phyloP scores from a whole-genome alignment of 805 yeast species.

The Yamadazyma scolyti region DNA sequence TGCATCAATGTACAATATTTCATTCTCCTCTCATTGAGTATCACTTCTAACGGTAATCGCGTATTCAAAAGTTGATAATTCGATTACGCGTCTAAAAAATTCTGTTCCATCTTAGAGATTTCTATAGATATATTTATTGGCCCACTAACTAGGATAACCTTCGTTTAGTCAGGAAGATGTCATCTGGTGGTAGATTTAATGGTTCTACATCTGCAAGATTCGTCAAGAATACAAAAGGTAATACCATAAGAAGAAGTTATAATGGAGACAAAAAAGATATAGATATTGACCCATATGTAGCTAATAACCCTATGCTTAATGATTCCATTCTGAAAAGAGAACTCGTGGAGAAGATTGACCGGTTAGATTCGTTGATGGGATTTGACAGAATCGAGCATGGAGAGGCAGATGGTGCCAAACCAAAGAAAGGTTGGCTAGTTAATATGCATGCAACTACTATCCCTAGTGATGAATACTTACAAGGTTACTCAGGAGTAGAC shows the following conservation, averaged over 20 bases:
- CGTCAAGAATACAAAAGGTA: conserved; percentile 37
- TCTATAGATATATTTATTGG: too few species aligned
- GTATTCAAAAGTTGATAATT: too few species aligned
- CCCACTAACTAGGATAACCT: too few species aligned
- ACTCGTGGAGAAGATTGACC: conserved; percentile 57
- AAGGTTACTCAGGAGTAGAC: conserved; percentile 88
- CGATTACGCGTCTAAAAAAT: too few species aligned
- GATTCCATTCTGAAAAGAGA: conserved; percentile 45
- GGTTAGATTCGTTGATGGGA: conserved; percentile 80
- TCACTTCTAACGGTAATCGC: too few species aligned
- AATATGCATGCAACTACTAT: conserved; percentile 89
- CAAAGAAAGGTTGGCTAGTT: conserved; percentile 81
- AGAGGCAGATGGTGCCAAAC: conserved; percentile 45
- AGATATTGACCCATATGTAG: conserved; percentile 19
- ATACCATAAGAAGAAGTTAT: conserved; percentile 8
- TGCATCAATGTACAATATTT: too few species aligned
- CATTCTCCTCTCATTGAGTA: too few species aligned
- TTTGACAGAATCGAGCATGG: conserved; percentile 76
- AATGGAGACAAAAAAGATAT: conserved; percentile 7
- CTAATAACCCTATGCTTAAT: conserved; percentile 33
- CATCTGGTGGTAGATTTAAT: too few species aligned
- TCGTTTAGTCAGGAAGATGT: too few species aligned
- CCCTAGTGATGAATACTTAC: conserved; percentile 50
- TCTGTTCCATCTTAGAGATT: too few species aligned
- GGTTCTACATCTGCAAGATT: conserved; percentile 54